Base-by-base conservation (phyloP, 768 basidiomycete genomes). In the Lentinula raphanica region DNA sequence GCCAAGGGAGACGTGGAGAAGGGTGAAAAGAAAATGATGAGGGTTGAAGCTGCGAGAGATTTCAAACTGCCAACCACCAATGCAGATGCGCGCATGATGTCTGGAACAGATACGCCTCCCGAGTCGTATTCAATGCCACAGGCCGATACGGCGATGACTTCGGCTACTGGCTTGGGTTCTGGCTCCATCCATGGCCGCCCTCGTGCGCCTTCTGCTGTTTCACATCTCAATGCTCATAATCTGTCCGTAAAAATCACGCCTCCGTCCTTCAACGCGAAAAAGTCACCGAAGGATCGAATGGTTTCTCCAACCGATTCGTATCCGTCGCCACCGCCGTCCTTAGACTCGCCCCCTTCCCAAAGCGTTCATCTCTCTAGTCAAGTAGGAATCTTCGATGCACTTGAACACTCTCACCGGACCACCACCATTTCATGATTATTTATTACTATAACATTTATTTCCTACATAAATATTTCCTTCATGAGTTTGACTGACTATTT, bases 1-100 rank as follows among this genome's bases (percentile, higher is more conserved):
- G 91, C 96, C 36, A 99, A 97, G 72, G 76, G 82, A 23, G 94
- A 97, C 64, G 92, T 98, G 11, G 94, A 92, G 67, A 85, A 83
- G 65, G 96, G 96, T 31, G 97, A 99, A 78, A 89, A 88, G 70
- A 88, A 87, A 74, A 81, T 93, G 76, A 77, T 88, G 58, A 76
- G 89, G 56, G 83, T 92, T 17, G 88, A 90, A 65, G 89, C 87
- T 2, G 80, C 82, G 35, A 77, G 83, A 54, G 85, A 87, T 32
- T 68, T 90, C 66, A 76, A 83, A 69, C 74, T 94, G 25, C 92
- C 92, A 0, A 82, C 76, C 23, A 87, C 87, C 19, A 82, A 82
- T 64, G 76, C 70, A 58, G 90, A 92, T 54, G 74, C 78, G 17
- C 71, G 74, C 36, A 67, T 87, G 54, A 71, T 83, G 71, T 69